Base-by-base conservation (phyloP, 2,329 filamentous ascomycete genomes). In the Colletotrichum musicola region DNA sequence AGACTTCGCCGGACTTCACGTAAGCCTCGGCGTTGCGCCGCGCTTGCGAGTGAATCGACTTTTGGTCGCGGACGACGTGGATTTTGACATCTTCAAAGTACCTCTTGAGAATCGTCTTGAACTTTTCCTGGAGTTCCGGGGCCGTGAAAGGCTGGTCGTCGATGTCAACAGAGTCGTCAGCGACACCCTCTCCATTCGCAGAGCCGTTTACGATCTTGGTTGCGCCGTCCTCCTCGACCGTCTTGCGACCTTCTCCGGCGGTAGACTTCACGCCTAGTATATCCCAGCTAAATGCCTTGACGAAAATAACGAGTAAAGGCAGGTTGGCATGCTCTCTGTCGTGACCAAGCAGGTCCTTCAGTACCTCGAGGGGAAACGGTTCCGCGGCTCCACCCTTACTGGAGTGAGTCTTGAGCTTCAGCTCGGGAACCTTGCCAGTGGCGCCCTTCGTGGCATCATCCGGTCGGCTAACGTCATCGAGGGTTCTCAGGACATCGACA, bases 1-100 rank as follows among this genome's bases (percentile, higher is more conserved):
- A 98, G 5, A 99, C 95, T 77, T 99, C 96, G 2, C 96, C 96
- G 44, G 96, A 98, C 76, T 98, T 98, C 74, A 99, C 95, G 75
- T 99, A 99, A 6, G 95, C 96, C 80, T 99, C 96, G 1, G 96
- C 95, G 80, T 99, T 99, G 73, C 95, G 94, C 71, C 94, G 93
- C 62, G 93, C 94, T 81, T 99, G 96, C 27, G 88, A 90, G 61
- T 90, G 88, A 47, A 99, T 91, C 47, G 92, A 91, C 79, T 97
- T 96, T 78, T 99, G 96, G 74, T 98, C 94, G n/a, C 93, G 91
- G 35, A 95, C 79, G 35, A 99, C 86, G 75, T 98, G 96, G 16
- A 87, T 85, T 76, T 97, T 97, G 72, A 98, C 93, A 77, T 97
- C 95, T 63, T 98, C 93, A 72, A 98, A 93, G 75, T 99, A 99